A percentile compares a stretch with the other conserved stretches of the same genome.
phyloP scores from a whole-genome alignment of 2,329 filamentous ascomycete species.

The Penicillium freii region DNA sequence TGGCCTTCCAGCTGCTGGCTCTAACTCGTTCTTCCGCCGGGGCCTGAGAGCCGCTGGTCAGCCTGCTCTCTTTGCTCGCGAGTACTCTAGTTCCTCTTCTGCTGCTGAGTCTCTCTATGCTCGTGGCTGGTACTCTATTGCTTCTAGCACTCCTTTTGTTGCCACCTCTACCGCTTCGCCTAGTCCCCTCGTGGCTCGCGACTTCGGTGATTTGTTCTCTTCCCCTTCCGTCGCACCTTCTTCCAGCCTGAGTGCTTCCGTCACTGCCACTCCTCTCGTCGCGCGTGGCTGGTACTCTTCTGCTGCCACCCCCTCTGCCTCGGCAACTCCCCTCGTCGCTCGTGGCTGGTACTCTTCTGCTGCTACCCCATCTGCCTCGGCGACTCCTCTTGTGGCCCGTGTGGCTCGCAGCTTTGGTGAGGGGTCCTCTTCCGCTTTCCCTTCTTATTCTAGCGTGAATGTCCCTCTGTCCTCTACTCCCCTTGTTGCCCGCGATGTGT shows the following conservation, averaged over 20 bases:
- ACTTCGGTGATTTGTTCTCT: conserved; percentile 7
- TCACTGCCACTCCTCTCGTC: conserved; percentile 8
- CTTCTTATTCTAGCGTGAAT: not conserved
- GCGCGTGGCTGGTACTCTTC: conserved; percentile 11
- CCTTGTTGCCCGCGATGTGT: not conserved
- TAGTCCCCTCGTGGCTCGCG: conserved; percentile 14
- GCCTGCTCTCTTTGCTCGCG: conserved; percentile 12
- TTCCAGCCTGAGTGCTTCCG: not conserved
- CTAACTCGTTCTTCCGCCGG: conserved; percentile 20
- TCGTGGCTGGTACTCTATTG: conserved; percentile 11
- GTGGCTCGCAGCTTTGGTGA: not conserved
- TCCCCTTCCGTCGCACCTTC: not conserved
- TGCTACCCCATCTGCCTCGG: not conserved
- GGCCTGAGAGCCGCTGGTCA: conserved; percentile 21
- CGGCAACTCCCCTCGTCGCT: not conserved
- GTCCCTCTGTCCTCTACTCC: not conserved
- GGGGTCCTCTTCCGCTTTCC: not conserved
- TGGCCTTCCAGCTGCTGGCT: not conserved
- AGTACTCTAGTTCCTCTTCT: conserved; percentile 10
- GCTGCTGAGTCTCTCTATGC: conserved; percentile 1
- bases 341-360: not conserved
- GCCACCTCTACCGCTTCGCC: conserved; percentile 1
- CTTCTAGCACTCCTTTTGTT: not conserved
- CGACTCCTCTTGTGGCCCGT: not conserved
- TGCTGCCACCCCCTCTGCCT: not conserved